Conservation (phyloP, 768 basidiomycete species). For the Auricularia cornea region DNA sequence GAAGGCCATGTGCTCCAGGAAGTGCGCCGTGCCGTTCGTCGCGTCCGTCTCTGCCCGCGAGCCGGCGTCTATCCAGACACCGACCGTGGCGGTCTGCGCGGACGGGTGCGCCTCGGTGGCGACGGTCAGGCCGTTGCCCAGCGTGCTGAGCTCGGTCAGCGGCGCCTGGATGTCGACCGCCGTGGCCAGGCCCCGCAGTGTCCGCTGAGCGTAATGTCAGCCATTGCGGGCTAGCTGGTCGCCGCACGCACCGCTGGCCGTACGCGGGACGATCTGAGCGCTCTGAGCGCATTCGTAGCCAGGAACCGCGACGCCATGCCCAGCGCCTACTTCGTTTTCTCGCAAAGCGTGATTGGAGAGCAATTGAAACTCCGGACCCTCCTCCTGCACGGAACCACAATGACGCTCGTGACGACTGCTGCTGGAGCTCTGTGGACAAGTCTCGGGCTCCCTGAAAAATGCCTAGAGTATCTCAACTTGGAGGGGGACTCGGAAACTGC, state of each 20-base stretch:
- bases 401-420: background rate
- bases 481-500: slow-evolving; percentile 32
- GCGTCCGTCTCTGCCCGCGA: slow-evolving; percentile 92
- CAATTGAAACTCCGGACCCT: background rate
- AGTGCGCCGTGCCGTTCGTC: slow-evolving; percentile 95
- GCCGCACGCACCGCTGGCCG: background rate
- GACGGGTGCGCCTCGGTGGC: slow-evolving; percentile 87
- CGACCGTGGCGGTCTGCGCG: slow-evolving; percentile 96
- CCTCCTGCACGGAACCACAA: background rate
- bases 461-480: slow-evolving; percentile 24
- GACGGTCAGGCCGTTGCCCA: slow-evolving; percentile 90
- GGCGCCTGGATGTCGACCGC: slow-evolving; percentile 57
- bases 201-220: background rate
- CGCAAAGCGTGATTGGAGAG: background rate
- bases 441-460: slow-evolving; percentile 3
- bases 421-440: slow-evolving; percentile 1
- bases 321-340: background rate
- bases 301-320: background rate
- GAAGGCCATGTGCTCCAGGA: slow-evolving; percentile 98
- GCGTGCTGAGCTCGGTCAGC: slow-evolving; percentile 82
- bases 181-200: background rate
- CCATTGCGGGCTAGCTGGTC: background rate
- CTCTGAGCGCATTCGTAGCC: background rate
- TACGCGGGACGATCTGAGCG: background rate
- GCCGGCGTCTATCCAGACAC: slow-evolving; percentile 98